A percentile compares a stretch with the other conserved stretches of the same genome.
Conservation (phyloP, 306 rosid genomes). For the Alnus glutinosa region DNA sequence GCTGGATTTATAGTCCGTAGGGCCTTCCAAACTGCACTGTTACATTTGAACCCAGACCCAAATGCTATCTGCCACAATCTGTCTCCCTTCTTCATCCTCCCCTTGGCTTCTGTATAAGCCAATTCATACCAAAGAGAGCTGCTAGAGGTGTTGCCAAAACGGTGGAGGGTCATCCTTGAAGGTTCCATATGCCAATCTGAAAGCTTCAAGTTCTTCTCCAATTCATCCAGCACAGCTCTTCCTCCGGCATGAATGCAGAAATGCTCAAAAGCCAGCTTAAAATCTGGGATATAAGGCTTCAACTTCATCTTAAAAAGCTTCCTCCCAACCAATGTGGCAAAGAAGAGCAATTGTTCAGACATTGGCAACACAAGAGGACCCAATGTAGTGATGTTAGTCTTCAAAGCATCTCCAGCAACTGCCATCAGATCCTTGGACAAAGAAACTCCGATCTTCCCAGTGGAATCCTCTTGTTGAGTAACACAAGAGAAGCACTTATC, state of each 20-base stretch:
- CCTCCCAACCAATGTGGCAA: conserved; percentile 49
- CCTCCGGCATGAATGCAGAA: conserved; percentile 72
- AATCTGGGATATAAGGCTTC: conserved; percentile 65
- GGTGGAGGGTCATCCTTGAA: conserved; percentile 62
- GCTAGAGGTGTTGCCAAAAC: conserved; percentile 72
- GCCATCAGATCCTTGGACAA: conserved; percentile 66
- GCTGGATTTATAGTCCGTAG: conserved; percentile 42
- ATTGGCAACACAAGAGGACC: conserved; percentile 66
- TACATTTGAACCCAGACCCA: conserved; percentile 70
- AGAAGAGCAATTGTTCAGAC: conserved; percentile 63
- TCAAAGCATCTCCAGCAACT: conserved; percentile 66
- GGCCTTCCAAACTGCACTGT: conserved; percentile 66
- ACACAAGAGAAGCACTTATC: conserved; percentile 64
- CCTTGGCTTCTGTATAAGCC: conserved; percentile 60
- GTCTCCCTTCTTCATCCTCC: conserved; percentile 58
- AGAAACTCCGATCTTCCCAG: conserved; percentile 51
- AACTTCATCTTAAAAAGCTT: conserved; percentile 52
- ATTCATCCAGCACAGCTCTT: conserved; percentile 65
- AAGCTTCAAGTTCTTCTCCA: conserved; percentile 62
- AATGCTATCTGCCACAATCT: conserved; percentile 69
- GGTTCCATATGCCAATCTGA: conserved; percentile 67
- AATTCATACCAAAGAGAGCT: conserved; percentile 67
- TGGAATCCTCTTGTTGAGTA: conserved; percentile 51
- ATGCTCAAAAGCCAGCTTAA: conserved; percentile 65
- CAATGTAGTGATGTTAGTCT: conserved; percentile 62